These are phyloP conservation scores for Neospermospora avenae DNA, from an alignment of 2,329 filamentous ascomycete genomes.

Conservation along the genomic window DNA sequence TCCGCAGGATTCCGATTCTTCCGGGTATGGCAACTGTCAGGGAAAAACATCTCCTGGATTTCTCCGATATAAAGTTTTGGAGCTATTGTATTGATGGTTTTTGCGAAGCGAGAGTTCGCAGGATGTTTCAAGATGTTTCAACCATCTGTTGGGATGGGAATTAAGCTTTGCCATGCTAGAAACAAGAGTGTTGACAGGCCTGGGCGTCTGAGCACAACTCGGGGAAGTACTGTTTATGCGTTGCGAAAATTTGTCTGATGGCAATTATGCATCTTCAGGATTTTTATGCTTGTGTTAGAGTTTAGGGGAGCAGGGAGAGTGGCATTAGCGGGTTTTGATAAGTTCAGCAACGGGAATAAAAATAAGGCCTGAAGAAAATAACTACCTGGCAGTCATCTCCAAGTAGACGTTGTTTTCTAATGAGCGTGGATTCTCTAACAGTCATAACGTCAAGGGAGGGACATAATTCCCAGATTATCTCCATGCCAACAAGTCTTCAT, in stretches of 20 bases:
- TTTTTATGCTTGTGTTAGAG: background rate
- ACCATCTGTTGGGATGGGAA: background rate
- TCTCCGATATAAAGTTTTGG: background rate
- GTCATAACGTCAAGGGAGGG: conserved; percentile 13
- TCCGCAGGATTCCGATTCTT: no score
- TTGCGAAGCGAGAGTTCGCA: background rate
- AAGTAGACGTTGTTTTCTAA: conserved; percentile 11
- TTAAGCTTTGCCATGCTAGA: background rate
- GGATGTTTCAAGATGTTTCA: background rate
- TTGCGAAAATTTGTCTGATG: background rate
- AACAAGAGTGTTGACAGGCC: background rate
- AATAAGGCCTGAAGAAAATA: no score
- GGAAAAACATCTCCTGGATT: no score
- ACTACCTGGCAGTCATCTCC: background rate
- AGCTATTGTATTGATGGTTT: background rate
- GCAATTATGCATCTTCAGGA: no score
- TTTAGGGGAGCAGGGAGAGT: background rate
- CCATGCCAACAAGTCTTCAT: background rate
- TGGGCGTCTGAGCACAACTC: background rate
- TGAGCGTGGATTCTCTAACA: conserved; percentile 22
- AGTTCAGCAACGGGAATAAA: no score
- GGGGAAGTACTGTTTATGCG: background rate
- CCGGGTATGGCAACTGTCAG: no score
- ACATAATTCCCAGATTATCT: conserved; percentile 21
- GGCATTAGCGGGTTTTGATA: no score